Evolutionary conservation across 768 basidiomycete species (phyloP).

Genomic region (Russula compacta): DNA sequence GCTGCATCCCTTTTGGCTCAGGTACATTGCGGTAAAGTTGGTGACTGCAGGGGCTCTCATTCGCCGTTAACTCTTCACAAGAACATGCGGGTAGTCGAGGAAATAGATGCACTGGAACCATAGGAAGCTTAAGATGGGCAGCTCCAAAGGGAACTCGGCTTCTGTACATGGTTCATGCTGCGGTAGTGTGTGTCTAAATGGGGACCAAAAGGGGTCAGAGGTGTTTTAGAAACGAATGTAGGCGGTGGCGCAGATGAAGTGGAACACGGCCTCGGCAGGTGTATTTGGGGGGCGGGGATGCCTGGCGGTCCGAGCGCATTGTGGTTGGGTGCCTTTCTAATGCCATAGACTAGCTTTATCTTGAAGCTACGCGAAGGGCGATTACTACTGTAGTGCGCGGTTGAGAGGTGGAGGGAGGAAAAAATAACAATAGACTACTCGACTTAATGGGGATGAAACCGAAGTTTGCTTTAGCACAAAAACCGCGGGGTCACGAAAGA

Average conservation of each 20-base stretch:
- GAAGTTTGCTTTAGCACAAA: background rate
- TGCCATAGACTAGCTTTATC: no score
- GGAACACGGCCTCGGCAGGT: no score
- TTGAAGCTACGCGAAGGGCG: background rate
- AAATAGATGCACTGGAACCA: background rate
- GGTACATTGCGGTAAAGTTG: no score
- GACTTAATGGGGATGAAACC: background rate
- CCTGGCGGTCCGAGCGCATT: no score
- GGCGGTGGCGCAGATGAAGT: no score
- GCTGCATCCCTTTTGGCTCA: no score
- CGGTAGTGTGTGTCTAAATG: background rate
- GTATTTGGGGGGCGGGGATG: no score
- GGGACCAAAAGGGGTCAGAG: background rate
- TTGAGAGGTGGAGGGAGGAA: background rate
- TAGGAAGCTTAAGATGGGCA: background rate
- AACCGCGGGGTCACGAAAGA: background rate
- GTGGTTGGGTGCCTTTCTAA: background rate
- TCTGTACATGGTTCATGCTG: background rate
- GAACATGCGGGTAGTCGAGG: no score
- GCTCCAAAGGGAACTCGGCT: background rate
- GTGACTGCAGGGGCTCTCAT: no score
- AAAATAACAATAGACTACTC: background rate
- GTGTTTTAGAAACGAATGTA: background rate
- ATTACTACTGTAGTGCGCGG: background rate
- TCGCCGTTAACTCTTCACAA: no score